These are phyloP conservation scores for Pseudocercospora musae DNA, from an alignment of 2,329 filamentous ascomycete species.

Conservation along the genomic window DNA sequence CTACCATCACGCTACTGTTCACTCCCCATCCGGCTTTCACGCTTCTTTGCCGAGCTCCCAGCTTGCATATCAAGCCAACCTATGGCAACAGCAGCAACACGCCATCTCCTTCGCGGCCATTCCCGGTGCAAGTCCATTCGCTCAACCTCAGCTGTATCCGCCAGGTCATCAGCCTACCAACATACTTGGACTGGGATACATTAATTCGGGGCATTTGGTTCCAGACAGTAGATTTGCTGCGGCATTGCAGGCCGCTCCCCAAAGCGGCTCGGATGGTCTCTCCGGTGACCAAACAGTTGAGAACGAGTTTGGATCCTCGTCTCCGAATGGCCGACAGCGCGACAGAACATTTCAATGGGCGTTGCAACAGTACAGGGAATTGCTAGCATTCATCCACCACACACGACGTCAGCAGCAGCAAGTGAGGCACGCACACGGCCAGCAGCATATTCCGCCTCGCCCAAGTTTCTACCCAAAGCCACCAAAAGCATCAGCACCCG, in stretches of 20 bases:
- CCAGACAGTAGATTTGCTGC: conserved; percentile 3
- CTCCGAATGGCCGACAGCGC: conserved; percentile 41
- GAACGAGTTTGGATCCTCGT: conserved; percentile 41
- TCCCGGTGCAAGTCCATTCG: conserved; percentile 11
- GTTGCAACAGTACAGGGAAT: conserved; percentile 48
- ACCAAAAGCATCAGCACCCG: conserved; percentile 54
- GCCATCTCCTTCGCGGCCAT: conserved; percentile 14
- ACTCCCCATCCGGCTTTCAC: conserved; percentile 18
- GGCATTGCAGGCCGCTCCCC: not conserved
- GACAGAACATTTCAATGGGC: conserved; percentile 48
- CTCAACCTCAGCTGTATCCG: conserved; percentile 10
- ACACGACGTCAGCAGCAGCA: conserved; percentile 42
- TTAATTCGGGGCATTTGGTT: not conserved
- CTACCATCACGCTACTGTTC: conserved; percentile 29
- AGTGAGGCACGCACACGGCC: conserved; percentile 38
- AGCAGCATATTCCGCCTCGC: conserved; percentile 45
- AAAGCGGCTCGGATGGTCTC: not conserved
- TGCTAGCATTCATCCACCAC: conserved; percentile 48
- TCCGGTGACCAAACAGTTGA: conserved; percentile 5
- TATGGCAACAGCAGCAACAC: conserved; percentile 25
- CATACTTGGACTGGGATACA: not conserved
- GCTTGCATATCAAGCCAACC: conserved; percentile 17
- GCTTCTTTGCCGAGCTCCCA: conserved; percentile 22
- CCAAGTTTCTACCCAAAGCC: conserved; percentile 61
- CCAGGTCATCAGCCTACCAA: not conserved